Base-by-base conservation (phyloP, 148 eudicot species). In the Cornus suecica region DNA sequence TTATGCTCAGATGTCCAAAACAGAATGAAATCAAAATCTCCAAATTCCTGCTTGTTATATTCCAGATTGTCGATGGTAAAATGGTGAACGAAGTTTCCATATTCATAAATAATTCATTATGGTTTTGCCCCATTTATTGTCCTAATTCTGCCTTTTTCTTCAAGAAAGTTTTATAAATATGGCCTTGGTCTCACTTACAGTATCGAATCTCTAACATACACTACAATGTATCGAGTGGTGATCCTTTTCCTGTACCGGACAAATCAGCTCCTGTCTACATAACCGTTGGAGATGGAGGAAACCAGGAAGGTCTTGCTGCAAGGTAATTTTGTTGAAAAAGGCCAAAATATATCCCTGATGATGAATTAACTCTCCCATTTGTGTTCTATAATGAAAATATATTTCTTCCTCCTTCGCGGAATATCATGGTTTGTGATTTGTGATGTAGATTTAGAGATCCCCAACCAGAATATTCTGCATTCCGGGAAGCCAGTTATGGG, bases 271-370 rank as follows among this genome's bases (percentile, higher is more conserved):
- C 99, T 22, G 78, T 95, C 42, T 95, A 95, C 76, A 83, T 95
- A 60, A 95, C 97, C 68, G 89, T 95, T 65, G 99, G 99, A 58
- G 99, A 95, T 86, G 97, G 99, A 31, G 99, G 99, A 81, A 93
- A 95, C 84, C 97, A 87, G 77, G 97, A 91, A 87, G 99, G 99
- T 77, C 91, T 95, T 80, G 97, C 99, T 81, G 76, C 73, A 41
- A 94, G 84, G 98, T 94, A 73, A 74, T 77, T 68, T 74, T 78
- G 68, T 71, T 31, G 2, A 18, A 13, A 25, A 45, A 62, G 5
- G 3, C 66, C 66, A 4, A 27, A 58, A 70, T 15, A 24, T n/a
- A 71, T 51, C 14, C 45, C 18, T 30, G 74, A 27, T 58, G 64
- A 54, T 71, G 26, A 56, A 71, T 26, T 61, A 70, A 56, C 20